Base-by-base conservation (phyloP, 306 rosid genomes). In the Quillaja saponaria region DNA sequence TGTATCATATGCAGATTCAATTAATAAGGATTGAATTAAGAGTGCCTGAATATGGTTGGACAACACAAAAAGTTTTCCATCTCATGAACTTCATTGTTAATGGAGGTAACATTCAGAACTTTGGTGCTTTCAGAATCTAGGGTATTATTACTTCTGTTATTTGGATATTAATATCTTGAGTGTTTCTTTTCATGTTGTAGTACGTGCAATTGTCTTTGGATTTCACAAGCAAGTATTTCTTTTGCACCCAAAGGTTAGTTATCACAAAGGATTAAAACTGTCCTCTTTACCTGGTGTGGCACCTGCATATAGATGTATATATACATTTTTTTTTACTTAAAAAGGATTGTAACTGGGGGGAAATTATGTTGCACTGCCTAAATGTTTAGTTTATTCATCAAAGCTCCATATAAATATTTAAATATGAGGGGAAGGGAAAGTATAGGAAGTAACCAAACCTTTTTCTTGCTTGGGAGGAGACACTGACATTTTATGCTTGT, bases 1-100 rank as follows among this genome's bases (percentile, higher is more conserved):
- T 7, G 25, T 13, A 10, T 68, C 55, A 45, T 55, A 13, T 53
- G 56, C 85, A 92, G 96, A 57, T 85, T 83, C 99, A 92, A 67
- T 76, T 92, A 47, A 52, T 92, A 13, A 92, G 99, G 85, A 92
- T 92, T 69, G 89, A 92, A 74, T 38, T 88, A 38, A 84, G 98
- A 88, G 98, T 92, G 33, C 98, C 98, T 3, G 92, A 88, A 52
- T 92, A 84, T 54, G 94, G 98, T 12, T 92, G 99, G 99, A 92
- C 99, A 0, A 92, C 95, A 6, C 99, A 92, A 82, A 92, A 92
- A 63, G 84, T 92, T 61, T 92, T 92, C 53, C 99, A 92, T 80
- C 90, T 92, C 40, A 89, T 89, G 99, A 92, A 92, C 76, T 92
- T 92, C 81, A 65, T 92, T 63, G 83, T 92, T 58, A 89, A 81